phyloP scores from a whole-genome alignment of 768 basidiomycete genomes.

The Chalciporus piperatus region DNA sequence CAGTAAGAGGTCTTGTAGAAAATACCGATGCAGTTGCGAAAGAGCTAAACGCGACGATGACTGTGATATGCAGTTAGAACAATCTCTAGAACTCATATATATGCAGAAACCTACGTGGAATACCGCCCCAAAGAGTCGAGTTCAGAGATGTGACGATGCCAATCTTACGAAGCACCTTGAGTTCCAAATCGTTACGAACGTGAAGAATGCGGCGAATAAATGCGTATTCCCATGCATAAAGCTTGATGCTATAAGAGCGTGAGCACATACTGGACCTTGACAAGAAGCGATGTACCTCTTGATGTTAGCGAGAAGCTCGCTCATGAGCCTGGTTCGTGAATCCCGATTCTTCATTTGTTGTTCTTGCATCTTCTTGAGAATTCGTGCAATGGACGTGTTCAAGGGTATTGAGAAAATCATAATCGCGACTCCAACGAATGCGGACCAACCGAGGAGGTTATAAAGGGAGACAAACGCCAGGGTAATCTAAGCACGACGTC shows the following conservation, averaged over 20 bases:
- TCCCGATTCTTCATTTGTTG: constrained; percentile 94
- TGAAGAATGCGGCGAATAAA: constrained; percentile 78
- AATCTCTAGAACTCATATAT: not conserved
- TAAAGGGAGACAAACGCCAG: constrained; percentile 91
- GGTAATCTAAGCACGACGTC: constrained; percentile 49
- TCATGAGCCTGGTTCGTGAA: constrained; percentile 82
- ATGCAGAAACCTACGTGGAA: constrained; percentile 43
- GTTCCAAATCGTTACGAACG: constrained; percentile 79
- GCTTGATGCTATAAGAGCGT: constrained; percentile 65
- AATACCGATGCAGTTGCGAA: constrained; percentile 69
- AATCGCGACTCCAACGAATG: constrained; percentile 84
- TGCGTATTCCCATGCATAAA: constrained; percentile 94
- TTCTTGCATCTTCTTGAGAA: constrained; percentile 74
- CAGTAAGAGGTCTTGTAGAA: constrained; percentile 69
- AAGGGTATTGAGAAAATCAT: constrained; percentile 83
- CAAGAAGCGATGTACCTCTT: constrained; percentile 49
- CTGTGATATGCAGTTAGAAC: constrained; percentile 21
- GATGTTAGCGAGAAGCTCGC: constrained; percentile 89
- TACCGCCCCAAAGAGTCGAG: constrained; percentile 62
- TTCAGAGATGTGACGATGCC: constrained; percentile 71
- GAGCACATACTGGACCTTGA: not conserved
- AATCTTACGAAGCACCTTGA: constrained; percentile 80
- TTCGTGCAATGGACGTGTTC: constrained; percentile 68
- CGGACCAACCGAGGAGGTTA: constrained; percentile 86
- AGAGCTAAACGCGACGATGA: constrained; percentile 80